Evolutionary conservation across 257 asterid genomes (phyloP), one percentile per base, ranked within the genome.

Genomic region (Leptodermis oblonga): DNA sequence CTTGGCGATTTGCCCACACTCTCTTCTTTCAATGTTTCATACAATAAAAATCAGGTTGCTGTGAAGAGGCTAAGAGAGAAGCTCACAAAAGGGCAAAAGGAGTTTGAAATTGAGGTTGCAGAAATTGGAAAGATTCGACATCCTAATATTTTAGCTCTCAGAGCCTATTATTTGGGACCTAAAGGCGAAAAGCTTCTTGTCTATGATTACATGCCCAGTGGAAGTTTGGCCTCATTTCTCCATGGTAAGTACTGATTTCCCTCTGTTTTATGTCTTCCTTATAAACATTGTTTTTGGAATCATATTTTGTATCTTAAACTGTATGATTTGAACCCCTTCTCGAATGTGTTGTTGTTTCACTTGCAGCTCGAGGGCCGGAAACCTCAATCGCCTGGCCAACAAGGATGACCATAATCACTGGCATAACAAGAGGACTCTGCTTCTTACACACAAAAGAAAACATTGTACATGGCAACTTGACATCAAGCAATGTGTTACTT

Each of bases 171-270:
- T 71, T 73, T 88, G 70, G 99, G 97, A 13, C 97, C 99, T 6
- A 93, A 93, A 82, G 99, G 99, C 15, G 99, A 90, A 79, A 90
- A 93, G 90, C 99, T 93, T 78, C 97, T 93, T 60, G 99, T 93
- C 79, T 93, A 87, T 70, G 99, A 90, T 67, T 86, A 83, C 45
- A 78, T 93, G 92, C 41, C 87, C 20, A 88, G 83, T 65, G 99
- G 99, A 67, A 93, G 96, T 62, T 90, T 93, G n/a, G 92, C 97
- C 4, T 87, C 99, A 14, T 93, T 84, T 73, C 94, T 93, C 23
- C 99, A 93, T 68, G 97, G 97, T 93, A 84, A 73, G 82, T 26
- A 13, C 11, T 13, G 17, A 15, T 51, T 51, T 51, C 15, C 54
- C 28, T 0, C 22, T 53, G 31, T n/a, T 22, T 18, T 68, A n/a